A percentile compares a stretch with the other conserved stretches of the same genome.
These are phyloP conservation scores for Apostasia ramifera DNA, from an alignment of 106 monocot species.

Conservation along the genomic window DNA sequence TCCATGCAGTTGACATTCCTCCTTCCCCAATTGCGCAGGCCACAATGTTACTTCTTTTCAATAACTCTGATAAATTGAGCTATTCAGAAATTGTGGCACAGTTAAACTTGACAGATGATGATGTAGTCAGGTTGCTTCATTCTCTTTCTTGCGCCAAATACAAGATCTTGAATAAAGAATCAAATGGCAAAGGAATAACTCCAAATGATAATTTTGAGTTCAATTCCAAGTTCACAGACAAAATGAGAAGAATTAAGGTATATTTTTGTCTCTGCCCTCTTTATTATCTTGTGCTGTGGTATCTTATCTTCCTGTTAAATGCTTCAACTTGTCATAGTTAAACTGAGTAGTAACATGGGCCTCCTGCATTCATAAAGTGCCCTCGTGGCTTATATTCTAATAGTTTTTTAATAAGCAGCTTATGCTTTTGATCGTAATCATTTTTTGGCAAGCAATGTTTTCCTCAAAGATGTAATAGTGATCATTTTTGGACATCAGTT, in stretches of 20 bases:
- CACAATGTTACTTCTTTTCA: conserved; percentile 49
- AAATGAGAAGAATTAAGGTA: conserved; percentile 71
- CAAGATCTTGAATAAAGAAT: conserved; percentile 68
- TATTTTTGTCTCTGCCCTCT: neutral
- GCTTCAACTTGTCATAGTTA: too few species aligned
- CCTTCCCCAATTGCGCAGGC: conserved; percentile 22
- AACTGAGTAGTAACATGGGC: too few species aligned
- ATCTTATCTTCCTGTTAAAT: too few species aligned
- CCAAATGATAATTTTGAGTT: conserved; percentile 48
- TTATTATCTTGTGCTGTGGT: too few species aligned
- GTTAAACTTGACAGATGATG: conserved; percentile 66
- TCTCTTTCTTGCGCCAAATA: conserved; percentile 69
- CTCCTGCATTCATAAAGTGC: too few species aligned
- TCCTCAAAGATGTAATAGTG: too few species aligned
- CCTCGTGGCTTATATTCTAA: too few species aligned
- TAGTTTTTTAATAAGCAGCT: too few species aligned
- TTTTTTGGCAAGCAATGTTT: too few species aligned
- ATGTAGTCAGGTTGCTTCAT: conserved; percentile 61
- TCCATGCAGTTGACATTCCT: neutral
- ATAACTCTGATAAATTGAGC: conserved; percentile 53
- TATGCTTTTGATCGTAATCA: too few species aligned
- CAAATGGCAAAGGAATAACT: conserved; percentile 38
- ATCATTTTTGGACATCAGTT: too few species aligned
- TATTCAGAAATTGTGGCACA: conserved; percentile 64
- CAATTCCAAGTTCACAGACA: conserved; percentile 67